A percentile compares a stretch with the other conserved stretches of the same genome.
These are phyloP conservation scores for Colletotrichum sidae DNA, from an alignment of 2,329 filamentous ascomycete species.

Conservation along the genomic window DNA sequence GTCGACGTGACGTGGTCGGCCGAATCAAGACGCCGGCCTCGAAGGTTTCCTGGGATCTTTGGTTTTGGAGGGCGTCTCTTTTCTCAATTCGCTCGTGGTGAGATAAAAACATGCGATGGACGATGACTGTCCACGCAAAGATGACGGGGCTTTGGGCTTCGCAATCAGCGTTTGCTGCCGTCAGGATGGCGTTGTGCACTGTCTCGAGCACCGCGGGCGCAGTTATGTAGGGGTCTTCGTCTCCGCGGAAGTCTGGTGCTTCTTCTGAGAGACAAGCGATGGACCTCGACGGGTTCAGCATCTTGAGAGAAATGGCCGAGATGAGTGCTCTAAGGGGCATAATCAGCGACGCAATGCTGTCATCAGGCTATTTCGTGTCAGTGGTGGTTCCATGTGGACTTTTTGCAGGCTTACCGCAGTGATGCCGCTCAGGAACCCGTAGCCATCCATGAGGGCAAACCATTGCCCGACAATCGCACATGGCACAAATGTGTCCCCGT, in stretches of 20 bases:
- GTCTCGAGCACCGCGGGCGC: conserved; percentile 77
- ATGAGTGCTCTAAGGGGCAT: conserved; percentile 76
- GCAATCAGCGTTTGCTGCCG: conserved; percentile 66
- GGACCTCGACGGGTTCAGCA: conserved; percentile 75
- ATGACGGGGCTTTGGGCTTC: conserved; percentile 77
- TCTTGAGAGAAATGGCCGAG: conserved; percentile 75
- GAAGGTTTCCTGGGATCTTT: conserved; percentile 69
- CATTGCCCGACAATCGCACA: conserved; percentile 73
- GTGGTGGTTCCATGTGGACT: neutral
- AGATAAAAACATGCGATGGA: conserved; percentile 75
- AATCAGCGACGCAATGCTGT: conserved; percentile 62
- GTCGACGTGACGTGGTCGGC: conserved; percentile 59
- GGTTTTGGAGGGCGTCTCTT: conserved; percentile 67
- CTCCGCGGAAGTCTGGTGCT: conserved; percentile 30
- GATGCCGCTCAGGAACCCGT: conserved; percentile 76
- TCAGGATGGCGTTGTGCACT: conserved; percentile 78
- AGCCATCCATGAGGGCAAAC: conserved; percentile 78
- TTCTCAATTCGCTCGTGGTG: conserved; percentile 72
- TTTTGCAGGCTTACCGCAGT: conserved; percentile 59
- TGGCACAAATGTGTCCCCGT: conserved; percentile 65
- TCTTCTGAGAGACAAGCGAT: conserved; percentile 63
- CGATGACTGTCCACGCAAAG: conserved; percentile 84
- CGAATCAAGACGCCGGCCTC: conserved; percentile 58
- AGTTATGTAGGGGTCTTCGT: conserved; percentile 71
- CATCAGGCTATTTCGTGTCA: conserved; percentile 46